Percentiles rank a stretch among this genome's conserved stretches.
Conservation (phyloP, 805 yeast genomes). For the Ogataea thermomethanolica region DNA sequence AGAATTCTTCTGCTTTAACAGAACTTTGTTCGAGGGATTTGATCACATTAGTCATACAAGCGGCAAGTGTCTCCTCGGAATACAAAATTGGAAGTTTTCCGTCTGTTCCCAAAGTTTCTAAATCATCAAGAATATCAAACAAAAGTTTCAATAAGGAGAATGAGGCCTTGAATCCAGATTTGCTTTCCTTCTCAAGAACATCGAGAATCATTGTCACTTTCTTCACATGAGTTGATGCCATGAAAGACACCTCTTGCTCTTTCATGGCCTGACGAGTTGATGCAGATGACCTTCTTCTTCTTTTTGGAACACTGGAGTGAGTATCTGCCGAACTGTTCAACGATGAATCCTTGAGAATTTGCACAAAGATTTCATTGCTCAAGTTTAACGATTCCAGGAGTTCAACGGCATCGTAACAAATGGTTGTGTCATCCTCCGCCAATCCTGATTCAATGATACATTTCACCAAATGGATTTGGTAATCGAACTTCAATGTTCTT, state of each 20-base stretch:
- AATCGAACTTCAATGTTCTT: slow-evolving; percentile 51
- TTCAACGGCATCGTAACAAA: slow-evolving; percentile 50
- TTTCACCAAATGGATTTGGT: slow-evolving; percentile 55
- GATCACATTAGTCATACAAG: slow-evolving; percentile 74
- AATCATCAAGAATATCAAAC: slow-evolving; percentile 64
- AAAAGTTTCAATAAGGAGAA: slow-evolving; percentile 37
- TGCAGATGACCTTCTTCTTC: slow-evolving; percentile 81
- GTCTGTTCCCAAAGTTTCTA: slow-evolving; percentile 83
- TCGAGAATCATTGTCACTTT: slow-evolving; percentile 79
- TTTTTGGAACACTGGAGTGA: slow-evolving; percentile 51
- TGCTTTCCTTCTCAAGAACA: slow-evolving; percentile 55
- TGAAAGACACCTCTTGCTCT: slow-evolving; percentile 61
- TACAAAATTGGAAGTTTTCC: slow-evolving; percentile 89
- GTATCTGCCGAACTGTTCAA: slow-evolving; percentile 33
- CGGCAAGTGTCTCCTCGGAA: slow-evolving; percentile 86
- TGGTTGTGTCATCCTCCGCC: slow-evolving; percentile 31
- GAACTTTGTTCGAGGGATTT: slow-evolving; percentile 43
- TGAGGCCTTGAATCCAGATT: slow-evolving; percentile 24
- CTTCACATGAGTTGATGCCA: slow-evolving; percentile 76
- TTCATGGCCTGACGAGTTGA: slow-evolving; percentile 73
- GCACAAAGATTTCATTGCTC: slow-evolving; percentile 53
- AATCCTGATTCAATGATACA: slow-evolving; percentile 52
- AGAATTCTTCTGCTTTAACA: slow-evolving; percentile 48
- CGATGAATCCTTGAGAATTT: slow-evolving; percentile 49
- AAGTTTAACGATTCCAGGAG: slow-evolving; percentile 54